A percentile compares a stretch with the other conserved stretches of the same genome.
These are phyloP conservation scores for Aspergillus incahuasiensis DNA, from an alignment of 495 filamentous ascomycete genomes.

Conservation along the genomic window DNA sequence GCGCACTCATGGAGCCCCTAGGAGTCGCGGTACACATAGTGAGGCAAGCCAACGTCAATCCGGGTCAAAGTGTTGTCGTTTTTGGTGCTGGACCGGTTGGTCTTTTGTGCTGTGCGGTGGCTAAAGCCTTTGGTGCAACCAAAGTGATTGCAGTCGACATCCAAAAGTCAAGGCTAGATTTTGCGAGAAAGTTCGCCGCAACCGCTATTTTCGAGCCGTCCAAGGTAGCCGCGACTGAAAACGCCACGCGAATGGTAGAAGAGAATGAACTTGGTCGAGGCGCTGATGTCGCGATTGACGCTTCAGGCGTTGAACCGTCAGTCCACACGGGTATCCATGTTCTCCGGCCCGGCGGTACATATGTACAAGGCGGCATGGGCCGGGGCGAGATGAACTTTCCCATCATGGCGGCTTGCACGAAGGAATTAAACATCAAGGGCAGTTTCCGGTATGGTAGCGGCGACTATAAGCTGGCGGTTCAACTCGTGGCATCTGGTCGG, in stretches of 20 bases:
- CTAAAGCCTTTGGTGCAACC: slow-evolving; percentile 48
- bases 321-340: slow-evolving; percentile 51
- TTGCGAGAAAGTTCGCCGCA: slow-evolving; percentile 46
- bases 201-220: slow-evolving; percentile 40
- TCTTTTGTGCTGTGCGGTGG: slow-evolving; percentile 49
- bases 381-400: slow-evolving; percentile 52
- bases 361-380: slow-evolving; percentile 59
- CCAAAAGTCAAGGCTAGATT: slow-evolving; percentile 44
- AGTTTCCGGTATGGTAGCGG: slow-evolving; percentile 53
- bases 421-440: slow-evolving; percentile 50
- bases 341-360: slow-evolving; percentile 50
- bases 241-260: slow-evolving; percentile 38
- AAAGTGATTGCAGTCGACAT: slow-evolving; percentile 55
- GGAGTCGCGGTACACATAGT: slow-evolving; percentile 52
- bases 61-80: slow-evolving; percentile 48
- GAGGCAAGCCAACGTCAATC: slow-evolving; percentile 40
- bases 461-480: slow-evolving; percentile 52
- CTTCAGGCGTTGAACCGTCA: slow-evolving; percentile 50
- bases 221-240: slow-evolving; percentile 31
- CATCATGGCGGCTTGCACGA: slow-evolving; percentile 52
- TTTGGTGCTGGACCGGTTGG: slow-evolving; percentile 55
- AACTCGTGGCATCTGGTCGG: slow-evolving; percentile 47
- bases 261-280: slow-evolving; percentile 44
- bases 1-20: slow-evolving; percentile 52
- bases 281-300: slow-evolving; percentile 54